Evolutionary conservation across 2,329 filamentous ascomycete species (phyloP), one percentile per base, ranked within the genome.

Genomic region (Lecanosticta acicola): DNA sequence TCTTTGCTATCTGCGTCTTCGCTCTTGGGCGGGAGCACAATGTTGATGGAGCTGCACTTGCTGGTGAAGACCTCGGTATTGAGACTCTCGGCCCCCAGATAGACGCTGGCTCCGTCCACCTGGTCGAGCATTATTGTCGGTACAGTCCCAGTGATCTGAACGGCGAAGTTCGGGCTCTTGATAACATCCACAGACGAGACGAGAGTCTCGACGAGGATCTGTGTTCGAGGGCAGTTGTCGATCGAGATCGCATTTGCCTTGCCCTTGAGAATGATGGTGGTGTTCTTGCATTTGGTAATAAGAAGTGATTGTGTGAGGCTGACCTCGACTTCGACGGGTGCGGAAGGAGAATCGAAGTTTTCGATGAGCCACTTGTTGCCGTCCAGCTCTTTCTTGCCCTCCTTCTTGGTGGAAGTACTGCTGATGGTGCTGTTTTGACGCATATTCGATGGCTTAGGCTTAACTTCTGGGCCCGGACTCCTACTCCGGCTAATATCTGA

Each of bases 201-300:
- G 9, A 97, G 81, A 1, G 83, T 87, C 59, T 97, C 91, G 43
- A 97, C 79, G 41, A 97, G 81, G 43, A 98, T 78, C 20, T 87
- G 94, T 14, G 94, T 75, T 40, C 87, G 84, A 38, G 77, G 80
- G 45, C 84, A 91, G 71, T 96, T 96, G 71, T 97, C 93, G 57
- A 97, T 79, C 3, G 89, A 91, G 52, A 98, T 86, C n/a, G 93
- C 89, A 65, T 98, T 98, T 47, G 87, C 89, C 71, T 98, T 98
- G 69, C 88, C 90, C 62, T 81, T 85, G 63, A 98, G 74, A 58
- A 94, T 85, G 60, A 98, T 79, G 18, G 90, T 94, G 3, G 86
- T 86, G 69, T 93, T 93, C 69, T 82, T 89, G 77, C 91, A 97
- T 58, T 86, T 84, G 62, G 85, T 88, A 66, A 98, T 93, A 55